A percentile compares a stretch with the other conserved stretches of the same genome.
Conservation (phyloP, 1,139 yeast species). For the Scheffersomyces insectosa region DNA sequence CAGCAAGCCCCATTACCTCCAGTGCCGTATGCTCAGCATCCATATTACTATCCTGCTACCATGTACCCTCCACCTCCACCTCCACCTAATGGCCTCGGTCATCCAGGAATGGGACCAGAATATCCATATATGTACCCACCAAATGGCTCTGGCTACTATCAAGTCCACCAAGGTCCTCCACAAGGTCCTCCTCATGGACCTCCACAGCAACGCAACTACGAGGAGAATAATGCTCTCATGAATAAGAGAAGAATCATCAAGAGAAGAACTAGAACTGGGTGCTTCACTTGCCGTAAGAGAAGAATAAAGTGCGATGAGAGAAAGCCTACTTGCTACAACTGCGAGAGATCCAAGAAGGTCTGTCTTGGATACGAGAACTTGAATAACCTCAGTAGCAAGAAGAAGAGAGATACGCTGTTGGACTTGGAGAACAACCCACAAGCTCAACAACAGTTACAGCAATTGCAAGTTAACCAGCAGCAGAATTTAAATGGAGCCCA, state of each 20-base stretch:
- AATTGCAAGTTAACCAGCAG: not conserved
- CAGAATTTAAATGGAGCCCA: not conserved
- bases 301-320: conserved; percentile 37
- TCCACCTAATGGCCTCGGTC: not conserved
- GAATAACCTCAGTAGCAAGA: conserved; percentile 9
- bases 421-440: conserved; percentile 4
- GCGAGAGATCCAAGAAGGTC: conserved; percentile 67
- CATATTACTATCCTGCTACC: conserved; percentile 4
- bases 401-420: conserved; percentile 12
- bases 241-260: conserved; percentile 43
- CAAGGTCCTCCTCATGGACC: conserved; percentile 6
- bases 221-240: conserved; percentile 35
- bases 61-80: conserved; percentile 8
- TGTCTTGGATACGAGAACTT: conserved; percentile 65
- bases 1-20: conserved; percentile 1
- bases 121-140: conserved; percentile 6
- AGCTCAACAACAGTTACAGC: not conserved
- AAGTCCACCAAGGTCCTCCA: conserved; percentile 4
- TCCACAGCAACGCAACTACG: conserved; percentile 13
- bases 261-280: conserved; percentile 29
- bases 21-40: conserved; percentile 4
- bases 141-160: conserved; percentile 6
- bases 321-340: conserved; percentile 71
- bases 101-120: conserved; percentile 6
- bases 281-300: conserved; percentile 30